Evolutionary conservation across 352 stramenopile species (phyloP).

Genomic region (Globisporangium takayamanum): DNA sequence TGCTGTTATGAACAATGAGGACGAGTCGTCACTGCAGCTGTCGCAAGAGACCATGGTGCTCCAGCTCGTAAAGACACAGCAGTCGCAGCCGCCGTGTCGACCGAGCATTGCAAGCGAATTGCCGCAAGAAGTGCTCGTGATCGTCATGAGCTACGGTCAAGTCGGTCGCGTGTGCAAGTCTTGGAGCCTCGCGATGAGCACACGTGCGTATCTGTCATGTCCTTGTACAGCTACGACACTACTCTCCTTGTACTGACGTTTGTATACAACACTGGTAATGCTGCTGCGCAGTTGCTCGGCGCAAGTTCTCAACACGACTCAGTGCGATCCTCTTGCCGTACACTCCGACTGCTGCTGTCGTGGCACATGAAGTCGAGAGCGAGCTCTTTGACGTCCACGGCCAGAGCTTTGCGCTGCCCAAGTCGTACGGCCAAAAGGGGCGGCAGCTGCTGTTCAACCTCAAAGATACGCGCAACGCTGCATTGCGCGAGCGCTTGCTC

Average conservation of each 20-base stretch:
- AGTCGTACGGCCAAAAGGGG: slow-evolving; percentile 75
- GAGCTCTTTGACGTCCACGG: slow-evolving; percentile 55
- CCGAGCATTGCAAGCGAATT: slow-evolving; percentile 35
- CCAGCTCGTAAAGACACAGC: slow-evolving; percentile 3
- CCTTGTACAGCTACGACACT: not conserved
- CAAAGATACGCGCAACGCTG: slow-evolving; percentile 60
- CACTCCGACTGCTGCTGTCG: slow-evolving; percentile 29
- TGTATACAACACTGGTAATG: too few relatives aligned
- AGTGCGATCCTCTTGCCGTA: slow-evolving; percentile 45
- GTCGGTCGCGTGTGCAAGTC: slow-evolving; percentile 76
- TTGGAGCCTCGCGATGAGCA: slow-evolving; percentile 70
- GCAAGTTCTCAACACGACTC: slow-evolving; percentile 53
- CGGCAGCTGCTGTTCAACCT: slow-evolving; percentile 81
- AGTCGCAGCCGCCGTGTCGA: not conserved
- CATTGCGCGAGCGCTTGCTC: slow-evolving; percentile 61
- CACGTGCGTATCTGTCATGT: slow-evolving; percentile 21
- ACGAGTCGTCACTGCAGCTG: slow-evolving; percentile 6
- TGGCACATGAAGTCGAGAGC: slow-evolving; percentile 52
- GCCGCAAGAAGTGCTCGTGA: slow-evolving; percentile 65
- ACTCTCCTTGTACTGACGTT: not conserved
- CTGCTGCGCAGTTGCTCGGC: slow-evolving; percentile 32
- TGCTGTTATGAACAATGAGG: not conserved
- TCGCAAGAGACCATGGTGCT: slow-evolving; percentile 16
- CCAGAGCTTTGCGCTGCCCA: slow-evolving; percentile 63
- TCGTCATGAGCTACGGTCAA: slow-evolving; percentile 60